Evolutionary conservation across 2,329 filamentous ascomycete species (phyloP).

Genomic region (Xylariaceae sp.): DNA sequence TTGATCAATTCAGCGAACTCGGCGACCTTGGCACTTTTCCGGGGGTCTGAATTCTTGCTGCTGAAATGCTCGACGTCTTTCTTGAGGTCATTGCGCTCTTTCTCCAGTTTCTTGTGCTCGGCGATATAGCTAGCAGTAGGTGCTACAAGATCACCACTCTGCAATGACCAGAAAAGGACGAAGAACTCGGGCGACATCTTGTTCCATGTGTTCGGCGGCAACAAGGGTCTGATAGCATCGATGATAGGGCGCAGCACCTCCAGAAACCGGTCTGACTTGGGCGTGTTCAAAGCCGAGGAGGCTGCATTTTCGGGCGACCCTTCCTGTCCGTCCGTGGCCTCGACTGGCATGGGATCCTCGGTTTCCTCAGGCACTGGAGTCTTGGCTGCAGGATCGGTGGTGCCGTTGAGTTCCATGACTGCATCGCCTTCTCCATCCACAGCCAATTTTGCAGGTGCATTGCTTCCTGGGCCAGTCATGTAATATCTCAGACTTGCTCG

Average conservation of each 20-base stretch:
- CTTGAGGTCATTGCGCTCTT: constrained; percentile 58
- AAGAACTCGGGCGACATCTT: constrained; percentile 76
- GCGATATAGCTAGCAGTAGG: constrained; percentile 70
- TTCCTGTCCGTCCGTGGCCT: constrained; percentile 20
- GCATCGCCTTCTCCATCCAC: constrained; percentile 52
- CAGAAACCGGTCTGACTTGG: constrained; percentile 46
- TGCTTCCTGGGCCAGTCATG: constrained; percentile 38
- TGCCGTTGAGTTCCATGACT: constrained; percentile 36
- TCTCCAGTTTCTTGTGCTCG: constrained; percentile 62
- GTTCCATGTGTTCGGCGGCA: constrained; percentile 58
- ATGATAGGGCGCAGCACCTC: constrained; percentile 69
- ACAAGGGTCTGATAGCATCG: constrained; percentile 53
- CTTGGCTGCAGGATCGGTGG: constrained; percentile 16
- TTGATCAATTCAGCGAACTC: constrained; percentile 61
- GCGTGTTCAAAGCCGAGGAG: constrained; percentile 15
- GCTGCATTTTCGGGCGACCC: constrained; percentile 13
- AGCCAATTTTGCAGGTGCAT: constrained; percentile 20
- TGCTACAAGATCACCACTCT: constrained; percentile 72
- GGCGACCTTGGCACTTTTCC: constrained; percentile 64
- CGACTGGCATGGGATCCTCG: constrained; percentile 25
- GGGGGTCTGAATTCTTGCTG: constrained; percentile 53
- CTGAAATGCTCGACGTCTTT: constrained; percentile 68
- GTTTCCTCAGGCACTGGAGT: constrained; percentile 9
- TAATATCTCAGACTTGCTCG: constrained; percentile 65
- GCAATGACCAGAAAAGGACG: constrained; percentile 85